A percentile compares a stretch with the other conserved stretches of the same genome.
Conservation (phyloP, 805 yeast species). For the Pichia cephalocereana region DNA sequence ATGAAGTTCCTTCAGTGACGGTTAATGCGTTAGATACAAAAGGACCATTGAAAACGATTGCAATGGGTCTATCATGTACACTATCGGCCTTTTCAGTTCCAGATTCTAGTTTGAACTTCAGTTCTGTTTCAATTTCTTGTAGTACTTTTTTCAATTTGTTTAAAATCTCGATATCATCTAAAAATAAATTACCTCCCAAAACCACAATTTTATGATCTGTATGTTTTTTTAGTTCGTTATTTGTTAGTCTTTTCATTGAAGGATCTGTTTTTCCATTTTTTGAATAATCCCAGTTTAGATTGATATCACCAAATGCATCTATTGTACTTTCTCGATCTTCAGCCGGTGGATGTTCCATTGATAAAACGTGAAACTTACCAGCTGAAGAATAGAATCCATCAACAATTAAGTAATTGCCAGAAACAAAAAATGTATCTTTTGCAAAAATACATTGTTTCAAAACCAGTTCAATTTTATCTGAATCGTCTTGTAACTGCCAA, state of each 20-base stretch:
- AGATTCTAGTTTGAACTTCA: constrained; percentile 17
- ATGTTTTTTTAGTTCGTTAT: constrained; percentile 34
- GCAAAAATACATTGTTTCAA: constrained; percentile 53
- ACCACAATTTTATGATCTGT: constrained; percentile 52
- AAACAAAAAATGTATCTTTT: constrained; percentile 54
- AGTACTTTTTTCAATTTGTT: constrained; percentile 63
- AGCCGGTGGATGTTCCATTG: constrained; percentile 81
- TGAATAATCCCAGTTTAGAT: constrained; percentile 35
- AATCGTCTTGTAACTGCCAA: constrained; percentile 74
- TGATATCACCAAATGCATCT: constrained; percentile 71
- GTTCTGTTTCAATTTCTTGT: constrained; percentile 39
- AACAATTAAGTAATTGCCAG: constrained; percentile 70
- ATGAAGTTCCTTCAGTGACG: constrained; percentile 41
- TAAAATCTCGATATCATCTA: constrained; percentile 51
- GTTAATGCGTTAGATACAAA: constrained; percentile 61
- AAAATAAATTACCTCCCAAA: constrained; percentile 64
- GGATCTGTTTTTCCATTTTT: constrained; percentile 47
- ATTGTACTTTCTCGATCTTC: constrained; percentile 61
- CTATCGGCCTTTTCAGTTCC: constrained; percentile 5
- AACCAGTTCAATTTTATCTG: constrained; percentile 65
- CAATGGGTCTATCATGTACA: constrained; percentile 16
- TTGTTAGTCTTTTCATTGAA: constrained; percentile 45
- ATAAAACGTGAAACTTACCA: constrained; percentile 63
- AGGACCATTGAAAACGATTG: constrained; percentile 76
- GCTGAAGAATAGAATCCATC: constrained; percentile 78